Base-by-base conservation (phyloP, 176 grass and related monocot species). In the Avena atlantica region DNA sequence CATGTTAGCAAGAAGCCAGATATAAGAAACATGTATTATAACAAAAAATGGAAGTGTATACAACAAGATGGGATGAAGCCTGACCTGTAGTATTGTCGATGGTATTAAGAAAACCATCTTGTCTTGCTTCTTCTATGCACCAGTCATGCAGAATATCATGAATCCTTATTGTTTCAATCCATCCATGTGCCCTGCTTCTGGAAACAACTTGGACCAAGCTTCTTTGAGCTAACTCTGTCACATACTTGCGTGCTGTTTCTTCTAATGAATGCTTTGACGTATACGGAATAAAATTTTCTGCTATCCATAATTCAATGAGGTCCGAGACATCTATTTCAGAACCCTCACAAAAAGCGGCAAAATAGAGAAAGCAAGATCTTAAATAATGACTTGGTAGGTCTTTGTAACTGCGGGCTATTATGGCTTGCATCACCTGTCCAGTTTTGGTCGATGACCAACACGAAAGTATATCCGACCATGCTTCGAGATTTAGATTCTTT, bases 71-170 rank as follows among this genome's bases (percentile, higher is more conserved):
- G 2, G 8, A 63, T 2, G 77, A 60, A 62, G 4, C 5, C 2
- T 37, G 6, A 82, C 80, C 64, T 82, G 29, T 6, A 70, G 19
- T 16, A 10, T 4, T 20, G 27, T 66, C 64, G 3, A 70, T 62
- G 16, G 70, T 72, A 13, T 81, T 16, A 3, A 85, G 12, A 58
- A 88, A 60, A 1, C 89, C 76, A 23, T 20, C 76, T 45, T 56
- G 23, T 23, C 27, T 68, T 58, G 68, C 68, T 40, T 45, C 37
- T 71, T 58, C 55, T 58, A 58, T 20, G 17, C 55, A 58, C 55
- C 55, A 58, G 1, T 58, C 17, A 58, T 17, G 55, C 20, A 58
- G 20, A 5, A 58, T 58, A 58, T 58, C 55, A 58, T 58, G 55
- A 4, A 58, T 14, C 17, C 55, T 14, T 58, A 58, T 58, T 58